Conservation (phyloP, 2,329 filamentous ascomycete species). For the Fusarium verticillioides region DNA sequence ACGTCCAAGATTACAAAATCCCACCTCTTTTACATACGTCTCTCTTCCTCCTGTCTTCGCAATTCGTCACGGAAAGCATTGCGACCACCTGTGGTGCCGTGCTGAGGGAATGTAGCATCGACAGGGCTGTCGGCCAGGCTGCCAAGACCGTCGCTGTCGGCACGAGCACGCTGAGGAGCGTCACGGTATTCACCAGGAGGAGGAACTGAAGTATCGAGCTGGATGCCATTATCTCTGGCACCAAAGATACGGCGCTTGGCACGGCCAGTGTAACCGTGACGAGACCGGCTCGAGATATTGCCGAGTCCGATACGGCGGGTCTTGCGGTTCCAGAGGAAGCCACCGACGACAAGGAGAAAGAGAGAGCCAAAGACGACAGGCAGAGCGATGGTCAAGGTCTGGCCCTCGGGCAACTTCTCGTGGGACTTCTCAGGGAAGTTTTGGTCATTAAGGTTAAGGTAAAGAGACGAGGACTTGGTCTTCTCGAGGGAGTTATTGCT, state of each 20-base stretch:
- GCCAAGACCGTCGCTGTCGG: conserved; percentile 61
- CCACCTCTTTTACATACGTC: conserved; percentile 37
- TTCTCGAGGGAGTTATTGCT: conserved; percentile 49
- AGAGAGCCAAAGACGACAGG: conserved; percentile 62
- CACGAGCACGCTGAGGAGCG: conserved; percentile 43
- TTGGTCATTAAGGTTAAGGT: conserved; percentile 50
- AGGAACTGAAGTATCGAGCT: conserved; percentile 54
- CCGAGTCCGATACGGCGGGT: conserved; percentile 62
- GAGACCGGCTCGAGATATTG: conserved; percentile 61
- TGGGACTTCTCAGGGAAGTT: conserved; percentile 52
- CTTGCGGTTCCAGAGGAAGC: conserved; percentile 67
- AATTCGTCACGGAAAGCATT: conserved; percentile 65
- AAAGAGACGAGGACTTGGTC: conserved; percentile 55
- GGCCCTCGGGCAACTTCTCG: conserved; percentile 48
- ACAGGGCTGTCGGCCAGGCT: conserved; percentile 61
- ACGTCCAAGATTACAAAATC: background rate
- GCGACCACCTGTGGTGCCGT: conserved; percentile 47
- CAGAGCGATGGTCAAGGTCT: conserved; percentile 63
- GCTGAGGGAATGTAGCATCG: conserved; percentile 54
- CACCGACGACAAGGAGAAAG: conserved; percentile 61
- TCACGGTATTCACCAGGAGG: conserved; percentile 51
- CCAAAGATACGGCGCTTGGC: conserved; percentile 51
- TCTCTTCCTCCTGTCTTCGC: conserved; percentile 57
- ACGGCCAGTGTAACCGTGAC: conserved; percentile 58
- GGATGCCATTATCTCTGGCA: conserved; percentile 55